Evolutionary conservation across 1,139 yeast species (phyloP), one percentile per base, ranked within the genome.

Genomic region (Geotrichum macrosporum): DNA sequence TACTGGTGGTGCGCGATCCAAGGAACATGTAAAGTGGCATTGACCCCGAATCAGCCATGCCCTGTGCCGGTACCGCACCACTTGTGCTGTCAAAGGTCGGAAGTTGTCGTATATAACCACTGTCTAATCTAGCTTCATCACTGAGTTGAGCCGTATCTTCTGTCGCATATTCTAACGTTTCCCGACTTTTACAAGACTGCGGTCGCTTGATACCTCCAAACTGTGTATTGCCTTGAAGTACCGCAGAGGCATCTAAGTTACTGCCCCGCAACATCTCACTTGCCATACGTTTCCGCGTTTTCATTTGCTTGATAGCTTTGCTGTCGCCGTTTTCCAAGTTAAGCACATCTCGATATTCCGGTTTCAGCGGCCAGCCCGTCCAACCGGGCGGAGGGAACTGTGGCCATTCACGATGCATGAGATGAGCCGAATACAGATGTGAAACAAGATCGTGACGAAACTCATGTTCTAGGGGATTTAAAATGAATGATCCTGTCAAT

Each of bases 401-500:
- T 15, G 13, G 19, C 41, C 26, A 16, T 41, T 36, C 24, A 12
- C 51, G 22, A 18, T 50, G 54, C 21, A 61, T 35, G 27, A 59
- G 48, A 44, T 51, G 53, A 10, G 60, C 56, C 6, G 62, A 52
- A 42, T 60, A 63, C 13, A 64, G 50, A 47, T 64, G 68, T 29
- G 55, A 53, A 6, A 65, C 50, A 15, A 63, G 51, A 38, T 62
- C 54, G 2, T 8, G 18, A 13, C 35, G 29, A 21, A 13, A 21
- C 3, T 13, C 20, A 34, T 12, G 2, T 9, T 31, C 42, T 4
- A 39, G 34, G 2, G 42, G 42, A 20, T 26, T 30, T n/a, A 31
- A 26, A 5, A 39, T 6, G 10, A 39, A 39, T 10, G 9, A 10
- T 6, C 27, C 27, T 24, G 27, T 24, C 27, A 24, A 24, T 10